Conservation (phyloP, 2,329 filamentous ascomycete species). For the Fusarium burgessii region DNA sequence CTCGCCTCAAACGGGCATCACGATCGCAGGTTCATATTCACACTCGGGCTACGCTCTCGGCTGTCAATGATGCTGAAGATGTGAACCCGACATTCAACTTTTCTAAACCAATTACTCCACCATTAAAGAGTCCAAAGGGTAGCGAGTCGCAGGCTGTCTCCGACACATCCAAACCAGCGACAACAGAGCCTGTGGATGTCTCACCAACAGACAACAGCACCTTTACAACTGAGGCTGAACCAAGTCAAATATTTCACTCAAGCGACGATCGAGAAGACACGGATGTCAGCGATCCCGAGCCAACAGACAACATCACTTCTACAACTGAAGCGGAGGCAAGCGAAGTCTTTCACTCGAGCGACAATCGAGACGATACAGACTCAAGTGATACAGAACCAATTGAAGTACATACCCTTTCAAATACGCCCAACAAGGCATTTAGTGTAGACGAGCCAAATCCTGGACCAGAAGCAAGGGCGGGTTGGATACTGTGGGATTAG, state of each 20-base stretch:
- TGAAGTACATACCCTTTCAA: slow-evolving; percentile 33
- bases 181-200: slow-evolving; percentile 17
- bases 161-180: slow-evolving; percentile 14
- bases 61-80: slow-evolving; percentile 31
- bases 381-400: slow-evolving; percentile 51
- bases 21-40: slow-evolving; percentile 54
- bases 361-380: slow-evolving; percentile 51
- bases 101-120: slow-evolving; percentile 50
- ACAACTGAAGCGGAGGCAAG: slow-evolving; percentile 48
- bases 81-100: slow-evolving; percentile 51
- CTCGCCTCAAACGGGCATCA: slow-evolving; percentile 57
- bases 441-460: slow-evolving; percentile 7
- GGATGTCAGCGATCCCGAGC: slow-evolving; percentile 52
- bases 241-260: slow-evolving; percentile 49
- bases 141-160: slow-evolving; percentile 1
- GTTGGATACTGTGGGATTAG: slow-evolving; percentile 44
- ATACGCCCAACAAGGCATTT: slow-evolving; percentile 5
- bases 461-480: slow-evolving; percentile 31
- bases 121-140: not conserved
- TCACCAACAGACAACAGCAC: slow-evolving; percentile 25
- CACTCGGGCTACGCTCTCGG: slow-evolving; percentile 32
- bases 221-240: slow-evolving; percentile 48
- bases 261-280: slow-evolving; percentile 51
- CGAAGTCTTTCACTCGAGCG: slow-evolving; percentile 50
- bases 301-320: slow-evolving; percentile 12